These are phyloP conservation scores for Psilocybe mexicana DNA, from an alignment of 1,284 basidiomycete species.

Conservation along the genomic window DNA sequence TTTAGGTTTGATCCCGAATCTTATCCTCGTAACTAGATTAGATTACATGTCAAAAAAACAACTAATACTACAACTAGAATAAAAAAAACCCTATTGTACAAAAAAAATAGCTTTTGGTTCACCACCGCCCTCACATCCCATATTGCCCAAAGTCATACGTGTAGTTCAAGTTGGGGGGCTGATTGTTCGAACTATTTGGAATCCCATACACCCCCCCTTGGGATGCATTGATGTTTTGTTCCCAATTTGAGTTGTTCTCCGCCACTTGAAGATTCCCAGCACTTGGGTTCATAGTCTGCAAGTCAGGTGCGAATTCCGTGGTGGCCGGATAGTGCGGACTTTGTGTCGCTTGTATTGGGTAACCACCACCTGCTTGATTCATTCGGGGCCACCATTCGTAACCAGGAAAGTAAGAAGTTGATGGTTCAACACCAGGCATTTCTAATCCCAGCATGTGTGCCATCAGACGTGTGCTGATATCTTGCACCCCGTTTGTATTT, in stretches of 20 bases:
- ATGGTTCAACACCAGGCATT: constrained; percentile 58
- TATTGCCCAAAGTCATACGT: constrained; percentile 32
- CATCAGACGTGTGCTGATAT: constrained; percentile 61
- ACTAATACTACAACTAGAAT: not conserved
- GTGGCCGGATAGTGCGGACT: constrained; percentile 18
- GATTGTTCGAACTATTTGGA: not conserved
- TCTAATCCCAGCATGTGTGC: constrained; percentile 71
- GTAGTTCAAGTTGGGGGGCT: constrained; percentile 23
- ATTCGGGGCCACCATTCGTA: constrained; percentile 74
- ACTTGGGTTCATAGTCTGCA: constrained; percentile 15
- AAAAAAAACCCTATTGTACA: not conserved
- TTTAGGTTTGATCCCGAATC: constrained; percentile 18
- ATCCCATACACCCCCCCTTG: constrained; percentile 8
- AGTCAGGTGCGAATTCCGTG: constrained; percentile 19
- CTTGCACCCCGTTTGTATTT: constrained; percentile 49
- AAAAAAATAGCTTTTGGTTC: constrained; percentile 1
- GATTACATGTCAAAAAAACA: not conserved
- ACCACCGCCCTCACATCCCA: constrained; percentile 16
- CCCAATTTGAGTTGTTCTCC: constrained; percentile 11
- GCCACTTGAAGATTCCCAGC: constrained; percentile 1
- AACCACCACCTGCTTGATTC: constrained; percentile 25
- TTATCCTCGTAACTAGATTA: constrained; percentile 10
- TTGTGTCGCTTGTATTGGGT: constrained; percentile 14
- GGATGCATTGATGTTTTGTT: constrained; percentile 7
- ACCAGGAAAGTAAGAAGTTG: constrained; percentile 66